Base-by-base conservation (phyloP, 208 protist genomes). In the Leishmania gerbilli region DNA sequence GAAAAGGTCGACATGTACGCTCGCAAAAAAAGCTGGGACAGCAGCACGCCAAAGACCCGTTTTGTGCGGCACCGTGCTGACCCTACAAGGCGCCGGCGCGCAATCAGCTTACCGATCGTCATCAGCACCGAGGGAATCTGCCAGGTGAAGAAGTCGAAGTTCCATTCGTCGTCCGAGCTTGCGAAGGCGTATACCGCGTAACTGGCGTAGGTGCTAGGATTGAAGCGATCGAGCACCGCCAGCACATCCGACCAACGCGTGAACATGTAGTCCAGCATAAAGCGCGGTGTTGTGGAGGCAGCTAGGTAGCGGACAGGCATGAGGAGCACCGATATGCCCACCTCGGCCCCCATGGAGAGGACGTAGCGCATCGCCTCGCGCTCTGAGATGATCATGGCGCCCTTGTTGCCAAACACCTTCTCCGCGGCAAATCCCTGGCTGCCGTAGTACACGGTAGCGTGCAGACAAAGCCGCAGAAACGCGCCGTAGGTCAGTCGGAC, bases 101-200 rank as follows among this genome's bases (percentile, higher is more conserved):
- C 53, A n/a, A 89, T 85, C 6, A 97, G 85, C 80, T 96, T 96
- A 17, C 80, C 84, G 4, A 95, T 40, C 0, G 91, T 94, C 68
- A 96, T 79, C 7, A 89, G 51, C 11, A 95, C 77, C 8, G 92
- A 93, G 0, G 94, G 94, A 27, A 94, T 69, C 84, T 97, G 94
- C 89, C 90, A 96, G 5, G 79, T 79, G 67, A 97, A 97, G 76
- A 97, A 97, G 82, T 93, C 84, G 1, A 96, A 84, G 80, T 96
- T 92, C 88, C 90, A 96, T 45, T 95, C 92, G 9, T 84, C 82
- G 45, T 89, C 83, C 42, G 79, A 84, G 58, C 87, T 88, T 21
- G 87, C 68, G 58, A 97, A 96, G n/a, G 92, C 92, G 62, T 93
- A 90, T 7, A 92, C 56, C 31, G 91, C 90, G 79, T 92, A 96